Evolutionary conservation across 805 yeast species (phyloP).

Genomic region (Clavispora fructus): DNA sequence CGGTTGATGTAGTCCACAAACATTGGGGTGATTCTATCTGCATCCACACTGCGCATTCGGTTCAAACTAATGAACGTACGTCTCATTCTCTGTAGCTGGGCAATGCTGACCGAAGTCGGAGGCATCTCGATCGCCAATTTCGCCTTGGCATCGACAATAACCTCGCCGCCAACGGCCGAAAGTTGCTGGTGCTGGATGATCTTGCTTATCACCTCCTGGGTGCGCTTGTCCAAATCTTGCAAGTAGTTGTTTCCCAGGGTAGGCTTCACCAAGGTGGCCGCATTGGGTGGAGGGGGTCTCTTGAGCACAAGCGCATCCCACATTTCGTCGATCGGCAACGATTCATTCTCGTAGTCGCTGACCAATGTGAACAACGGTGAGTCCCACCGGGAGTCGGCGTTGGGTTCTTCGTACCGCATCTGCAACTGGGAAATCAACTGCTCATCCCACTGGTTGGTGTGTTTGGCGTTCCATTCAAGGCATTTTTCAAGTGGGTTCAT

Average conservation of each 20-base stretch:
- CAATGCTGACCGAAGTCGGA: conserved; percentile 51
- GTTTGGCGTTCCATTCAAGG: conserved; percentile 53
- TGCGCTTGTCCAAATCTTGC: conserved; percentile 69
- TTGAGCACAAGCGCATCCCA: conserved; percentile 58
- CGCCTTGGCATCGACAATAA: conserved; percentile 41
- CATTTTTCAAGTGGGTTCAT: conserved; percentile 63
- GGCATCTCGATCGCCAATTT: conserved; percentile 59
- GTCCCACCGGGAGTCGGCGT: conserved; percentile 84
- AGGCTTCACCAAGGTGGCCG: conserved; percentile 78
- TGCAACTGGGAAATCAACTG: conserved; percentile 61
- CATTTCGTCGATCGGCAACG: conserved; percentile 60
- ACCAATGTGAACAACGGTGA: conserved; percentile 77
- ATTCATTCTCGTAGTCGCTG: conserved; percentile 43
- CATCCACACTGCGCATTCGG: conserved; percentile 69
- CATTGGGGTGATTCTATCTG: conserved; percentile 59
- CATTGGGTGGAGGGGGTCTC: conserved; percentile 69
- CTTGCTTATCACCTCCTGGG: conserved; percentile 59
- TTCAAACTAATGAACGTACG: conserved; percentile 80
- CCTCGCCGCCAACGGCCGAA: conserved; percentile 43
- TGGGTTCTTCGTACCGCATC: conserved; percentile 93
- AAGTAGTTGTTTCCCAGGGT: conserved; percentile 72
- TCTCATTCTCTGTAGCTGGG: conserved; percentile 78
- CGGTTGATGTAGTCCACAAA: conserved; percentile 75
- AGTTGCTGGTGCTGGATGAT: conserved; percentile 60
- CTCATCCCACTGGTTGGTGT: conserved; percentile 51